phyloP scores from a whole-genome alignment of 139 green algal species.

The Helicosporidium sp. region DNA sequence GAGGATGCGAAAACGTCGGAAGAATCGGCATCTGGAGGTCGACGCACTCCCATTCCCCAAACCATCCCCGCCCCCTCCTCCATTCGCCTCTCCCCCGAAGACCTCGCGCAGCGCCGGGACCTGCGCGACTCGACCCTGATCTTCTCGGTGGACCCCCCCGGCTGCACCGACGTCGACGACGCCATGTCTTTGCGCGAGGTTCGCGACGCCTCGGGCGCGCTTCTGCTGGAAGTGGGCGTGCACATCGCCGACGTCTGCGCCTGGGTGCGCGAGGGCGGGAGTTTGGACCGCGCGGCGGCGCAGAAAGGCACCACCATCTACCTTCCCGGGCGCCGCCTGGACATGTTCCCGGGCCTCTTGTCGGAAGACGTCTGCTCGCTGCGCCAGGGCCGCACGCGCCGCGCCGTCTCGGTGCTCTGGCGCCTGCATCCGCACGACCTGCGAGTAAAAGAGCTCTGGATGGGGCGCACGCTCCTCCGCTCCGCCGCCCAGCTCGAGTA shows the following conservation, averaged over 20 bases:
- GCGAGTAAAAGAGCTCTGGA: slow-evolving; percentile 29
- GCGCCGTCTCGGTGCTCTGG: slow-evolving; percentile 77
- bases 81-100: no score
- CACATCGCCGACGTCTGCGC: slow-evolving; percentile 82
- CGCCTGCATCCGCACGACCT: slow-evolving; percentile 45
- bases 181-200: slow-evolving; percentile 45
- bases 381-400: slow-evolving; percentile 30
- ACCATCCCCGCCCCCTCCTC: no score
- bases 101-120: no score
- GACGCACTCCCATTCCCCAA: no score
- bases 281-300: slow-evolving; percentile 55
- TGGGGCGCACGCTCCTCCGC: slow-evolving; percentile 9
- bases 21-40: no score
- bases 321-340: slow-evolving; percentile 58
- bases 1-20: no score
- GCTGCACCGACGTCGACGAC: slow-evolving; percentile 76
- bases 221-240: slow-evolving; percentile 39
- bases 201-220: background rate
- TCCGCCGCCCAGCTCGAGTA: no score
- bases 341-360: slow-evolving; percentile 75
- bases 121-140: no score
- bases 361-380: slow-evolving; percentile 73
- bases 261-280: slow-evolving; percentile 41
- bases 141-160: slow-evolving; percentile 68
- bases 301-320: slow-evolving; percentile 48